Evolutionary conservation across 1,284 basidiomycete genomes (phyloP), one percentile per base, ranked within the genome.

Genomic region (Trametes polyzona): DNA sequence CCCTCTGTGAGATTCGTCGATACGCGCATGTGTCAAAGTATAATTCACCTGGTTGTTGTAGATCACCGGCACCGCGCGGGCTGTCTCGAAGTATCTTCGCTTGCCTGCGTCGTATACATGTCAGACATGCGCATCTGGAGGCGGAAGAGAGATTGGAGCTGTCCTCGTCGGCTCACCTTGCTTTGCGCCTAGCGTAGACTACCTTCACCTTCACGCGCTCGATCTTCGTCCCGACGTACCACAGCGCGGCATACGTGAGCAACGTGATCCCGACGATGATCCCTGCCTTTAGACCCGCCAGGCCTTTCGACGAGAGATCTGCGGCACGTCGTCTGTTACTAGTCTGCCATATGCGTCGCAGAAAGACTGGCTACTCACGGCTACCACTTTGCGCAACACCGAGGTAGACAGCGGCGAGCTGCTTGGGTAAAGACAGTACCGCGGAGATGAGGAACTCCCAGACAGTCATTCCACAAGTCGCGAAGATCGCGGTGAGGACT

Each of bases 181-280:
- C 47, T 32, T 63, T 63, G 50, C 93, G 82, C 43, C 88, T 79
- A 32, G 81, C 82, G 52, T 91, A 85, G 66, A 96, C 87, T 10
- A 96, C 84, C 1, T 74, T 69, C 0, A 87, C 83, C 64, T 93
- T 90, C 24, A 85, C 87, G 61, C 81, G 77, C 67, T 88, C 84
- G 84, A 96, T 93, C 72, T 86, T 71, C 43, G 69, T 74, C 65
- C 84, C 84, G 65, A 96, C 88, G 69, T 90, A 96, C 86, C 91
- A 93, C 73, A 91, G 88, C 0, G 93, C 90, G 36, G 76, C 69
- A 41, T 92, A 59, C 0, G 95, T 96, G 61, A 96, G 81, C 27
- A 92, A 36, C 42, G 84, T 69, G 0, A 88, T 90, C 33, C 87
- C 52, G 5, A 67, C 82, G 30, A 92, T 72, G 2, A 92, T 86